Evolutionary conservation across 495 filamentous ascomycete genomes (phyloP).

Genomic region (Xylaria longipes): DNA sequence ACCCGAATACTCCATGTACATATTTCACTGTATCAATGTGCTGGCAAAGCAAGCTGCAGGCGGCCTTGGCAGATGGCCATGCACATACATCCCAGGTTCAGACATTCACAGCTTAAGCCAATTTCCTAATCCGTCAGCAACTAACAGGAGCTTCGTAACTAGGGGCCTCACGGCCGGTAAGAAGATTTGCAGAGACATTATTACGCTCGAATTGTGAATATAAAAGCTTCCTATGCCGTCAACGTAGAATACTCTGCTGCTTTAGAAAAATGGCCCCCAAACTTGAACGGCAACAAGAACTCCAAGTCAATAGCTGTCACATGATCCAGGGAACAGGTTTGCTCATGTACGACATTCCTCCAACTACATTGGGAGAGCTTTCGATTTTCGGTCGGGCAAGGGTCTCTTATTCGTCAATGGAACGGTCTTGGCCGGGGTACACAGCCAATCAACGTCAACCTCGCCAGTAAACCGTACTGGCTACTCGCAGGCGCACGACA

Average conservation of each 20-base stretch:
- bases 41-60: constrained; percentile 28
- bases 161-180: constrained; percentile 17
- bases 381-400: constrained; percentile 29
- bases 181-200: constrained; percentile 19
- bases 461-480: constrained; percentile 24
- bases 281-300: constrained; percentile 17
- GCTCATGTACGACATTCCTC: constrained; percentile 32
- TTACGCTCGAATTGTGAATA: constrained; percentile 12
- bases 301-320: constrained; percentile 35
- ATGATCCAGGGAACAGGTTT: constrained; percentile 40
- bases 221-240: constrained; percentile 27
- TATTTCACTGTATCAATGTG: constrained; percentile 22
- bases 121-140: constrained; percentile 26
- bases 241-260: constrained; percentile 28
- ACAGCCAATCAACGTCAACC: constrained; percentile 25
- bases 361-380: constrained; percentile 28
- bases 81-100: constrained; percentile 22
- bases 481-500: constrained; percentile 44
- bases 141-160: constrained; percentile 10
- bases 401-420: constrained; percentile 29
- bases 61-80: constrained; percentile 29
- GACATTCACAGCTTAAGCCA: constrained; percentile 19
- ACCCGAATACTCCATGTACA: constrained; percentile 15
- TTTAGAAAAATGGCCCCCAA: constrained; percentile 34
- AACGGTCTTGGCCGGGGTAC: constrained; percentile 23